Conservation (phyloP, 345 rosid species). For the Eucalyptus viminalis region DNA sequence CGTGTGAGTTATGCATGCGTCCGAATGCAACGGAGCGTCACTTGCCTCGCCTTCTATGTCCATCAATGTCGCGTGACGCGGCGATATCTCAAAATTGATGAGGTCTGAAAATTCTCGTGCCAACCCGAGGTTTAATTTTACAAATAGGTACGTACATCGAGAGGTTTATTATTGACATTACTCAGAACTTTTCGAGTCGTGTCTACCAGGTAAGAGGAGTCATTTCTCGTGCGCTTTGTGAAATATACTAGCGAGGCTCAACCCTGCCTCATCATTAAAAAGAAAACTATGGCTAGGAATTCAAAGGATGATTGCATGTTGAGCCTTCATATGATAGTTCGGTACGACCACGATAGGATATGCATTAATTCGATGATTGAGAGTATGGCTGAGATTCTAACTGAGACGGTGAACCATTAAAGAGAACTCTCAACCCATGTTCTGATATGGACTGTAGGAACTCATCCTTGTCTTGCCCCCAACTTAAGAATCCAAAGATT, state of each 20-base stretch:
- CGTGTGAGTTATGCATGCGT: background rate
- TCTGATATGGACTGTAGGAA: background rate
- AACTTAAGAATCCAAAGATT: background rate
- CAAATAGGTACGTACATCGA: background rate
- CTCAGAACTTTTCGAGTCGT: rapidly evolving
- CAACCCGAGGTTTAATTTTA: background rate
- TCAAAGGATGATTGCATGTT: background rate
- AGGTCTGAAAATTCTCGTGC: background rate
- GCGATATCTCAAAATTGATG: background rate
- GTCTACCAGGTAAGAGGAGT: background rate
- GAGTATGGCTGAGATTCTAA: background rate
- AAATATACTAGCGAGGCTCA: background rate
- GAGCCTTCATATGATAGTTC: background rate
- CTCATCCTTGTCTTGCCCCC: background rate
- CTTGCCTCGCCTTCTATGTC: background rate
- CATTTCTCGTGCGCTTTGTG: background rate
- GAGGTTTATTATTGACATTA: background rate
- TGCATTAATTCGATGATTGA: too few relatives aligned
- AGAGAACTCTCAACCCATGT: background rate
- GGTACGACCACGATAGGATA: background rate
- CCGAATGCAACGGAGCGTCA: background rate
- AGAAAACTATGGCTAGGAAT: background rate
- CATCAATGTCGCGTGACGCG: background rate
- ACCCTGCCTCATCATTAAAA: background rate
- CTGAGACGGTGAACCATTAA: background rate